Percentiles rank a stretch among this genome's conserved stretches.
Conservation (phyloP, 768 basidiomycete species). For the Suillus subluteus region DNA sequence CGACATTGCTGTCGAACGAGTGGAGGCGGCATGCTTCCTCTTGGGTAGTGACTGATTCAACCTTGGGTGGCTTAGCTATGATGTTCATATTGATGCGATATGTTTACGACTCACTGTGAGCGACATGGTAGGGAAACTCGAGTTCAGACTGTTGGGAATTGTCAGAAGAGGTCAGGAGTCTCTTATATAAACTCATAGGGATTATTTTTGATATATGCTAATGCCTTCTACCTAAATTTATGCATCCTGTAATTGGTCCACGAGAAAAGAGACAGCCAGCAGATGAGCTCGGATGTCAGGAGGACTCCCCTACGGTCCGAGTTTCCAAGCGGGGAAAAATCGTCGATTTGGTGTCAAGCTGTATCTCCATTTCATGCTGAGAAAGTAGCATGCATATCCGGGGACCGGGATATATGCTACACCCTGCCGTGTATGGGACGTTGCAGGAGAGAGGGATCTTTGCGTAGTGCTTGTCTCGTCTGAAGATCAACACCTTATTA, state of each 20-base stretch:
- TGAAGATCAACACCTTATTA: not conserved
- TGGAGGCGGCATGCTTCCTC: conserved; percentile 32
- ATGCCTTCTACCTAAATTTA: not conserved
- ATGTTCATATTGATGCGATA: not conserved
- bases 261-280: not conserved
- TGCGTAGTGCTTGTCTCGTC: not conserved
- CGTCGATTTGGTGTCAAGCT: too few relatives aligned
- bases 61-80: conserved; percentile 8
- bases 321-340: not conserved
- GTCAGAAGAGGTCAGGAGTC: not conserved
- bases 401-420: not conserved
- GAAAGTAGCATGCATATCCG: not conserved
- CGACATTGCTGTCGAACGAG: conserved; percentile 35
- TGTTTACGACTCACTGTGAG: conserved; percentile 16
- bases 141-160: not conserved
- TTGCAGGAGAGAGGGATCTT: not conserved
- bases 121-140: conserved; percentile 8
- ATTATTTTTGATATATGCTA: not conserved
- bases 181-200: not conserved
- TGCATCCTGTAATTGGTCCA: not conserved
- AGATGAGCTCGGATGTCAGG: not conserved
- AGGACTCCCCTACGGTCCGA: conserved; percentile 2
- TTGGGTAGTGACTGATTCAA: conserved; percentile 26
- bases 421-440: not conserved
- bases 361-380: not conserved